A percentile compares a stretch with the other conserved stretches of the same genome.
phyloP scores from a whole-genome alignment of 2,329 filamentous ascomycete species.

The Aspergillus sp. region DNA sequence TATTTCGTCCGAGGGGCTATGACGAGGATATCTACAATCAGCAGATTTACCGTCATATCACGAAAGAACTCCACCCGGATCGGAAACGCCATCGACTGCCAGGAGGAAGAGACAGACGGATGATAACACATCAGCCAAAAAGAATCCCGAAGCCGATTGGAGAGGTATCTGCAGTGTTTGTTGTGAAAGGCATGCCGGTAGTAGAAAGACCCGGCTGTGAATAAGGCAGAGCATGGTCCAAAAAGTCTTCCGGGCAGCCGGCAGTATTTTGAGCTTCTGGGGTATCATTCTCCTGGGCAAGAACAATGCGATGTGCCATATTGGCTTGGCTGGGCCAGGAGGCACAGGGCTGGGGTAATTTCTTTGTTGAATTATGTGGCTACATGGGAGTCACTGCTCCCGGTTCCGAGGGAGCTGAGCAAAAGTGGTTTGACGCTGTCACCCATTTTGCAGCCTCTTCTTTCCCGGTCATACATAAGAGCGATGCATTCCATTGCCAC shows the following conservation, averaged over 20 bases:
- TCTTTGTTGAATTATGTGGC: not conserved
- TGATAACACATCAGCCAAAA: not conserved
- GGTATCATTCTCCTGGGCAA: not conserved
- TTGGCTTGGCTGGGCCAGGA: not conserved
- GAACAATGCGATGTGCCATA: not conserved
- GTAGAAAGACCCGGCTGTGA: not conserved
- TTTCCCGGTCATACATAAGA: not conserved
- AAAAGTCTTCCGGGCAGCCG: constrained; percentile 13
- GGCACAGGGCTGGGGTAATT: not conserved
- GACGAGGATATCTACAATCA: not conserved
- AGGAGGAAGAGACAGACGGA: not conserved
- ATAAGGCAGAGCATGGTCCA: not conserved
- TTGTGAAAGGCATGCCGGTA: constrained; percentile 2
- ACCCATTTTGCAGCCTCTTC: not conserved
- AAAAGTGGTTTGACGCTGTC: not conserved
- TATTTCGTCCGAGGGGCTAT: not conserved
- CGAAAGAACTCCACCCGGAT: not conserved
- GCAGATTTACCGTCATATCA: not conserved
- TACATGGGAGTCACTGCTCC: not conserved
- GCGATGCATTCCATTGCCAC: not conserved
- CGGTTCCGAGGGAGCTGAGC: not conserved
- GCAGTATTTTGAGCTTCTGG: not conserved
- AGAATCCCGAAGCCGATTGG: constrained; percentile 6
- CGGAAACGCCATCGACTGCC: not conserved
- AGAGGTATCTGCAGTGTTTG: not conserved